These are phyloP conservation scores for Fusarium camptoceras DNA, from an alignment of 2,329 filamentous ascomycete species.

Conservation along the genomic window DNA sequence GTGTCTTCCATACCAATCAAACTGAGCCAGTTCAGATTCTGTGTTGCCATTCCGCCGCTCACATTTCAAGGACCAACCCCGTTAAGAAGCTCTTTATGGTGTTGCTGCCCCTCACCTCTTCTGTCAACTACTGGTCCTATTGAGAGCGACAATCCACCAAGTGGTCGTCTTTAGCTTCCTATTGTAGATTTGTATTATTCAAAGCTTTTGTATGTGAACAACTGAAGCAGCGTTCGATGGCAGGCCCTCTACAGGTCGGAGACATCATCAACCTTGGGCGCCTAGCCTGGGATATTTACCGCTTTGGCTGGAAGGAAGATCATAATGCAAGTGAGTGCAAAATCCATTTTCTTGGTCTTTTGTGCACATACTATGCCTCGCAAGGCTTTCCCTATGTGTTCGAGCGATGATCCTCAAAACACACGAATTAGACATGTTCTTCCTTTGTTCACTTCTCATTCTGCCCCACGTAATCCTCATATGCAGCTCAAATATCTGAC, in stretches of 20 bases:
- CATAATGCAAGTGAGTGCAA: slow-evolving; percentile 50
- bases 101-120: slow-evolving; percentile 10
- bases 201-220: slow-evolving; percentile 4
- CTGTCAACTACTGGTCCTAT: neutral
- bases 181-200: neutral
- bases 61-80: slow-evolving; percentile 8
- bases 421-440: neutral
- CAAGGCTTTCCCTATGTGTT: slow-evolving; percentile 28
- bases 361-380: slow-evolving; percentile 18
- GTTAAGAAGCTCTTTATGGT: slow-evolving; percentile 25
- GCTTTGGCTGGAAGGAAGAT: slow-evolving; percentile 50
- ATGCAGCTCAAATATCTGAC: slow-evolving; percentile 10
- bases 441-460: neutral
- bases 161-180: slow-evolving; percentile 2
- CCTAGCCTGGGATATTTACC: slow-evolving; percentile 51
- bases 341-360: neutral
- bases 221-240: slow-evolving; percentile 34
- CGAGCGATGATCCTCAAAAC: neutral
- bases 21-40: neutral
- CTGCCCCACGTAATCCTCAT: neutral
- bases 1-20: slow-evolving; percentile 15
- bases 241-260: slow-evolving; percentile 47
- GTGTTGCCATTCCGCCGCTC: slow-evolving; percentile 4
- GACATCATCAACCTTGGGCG: slow-evolving; percentile 50
- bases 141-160: neutral